phyloP scores from a whole-genome alignment of 164 flowering plant genomes.

The Tetracentron sinense region DNA sequence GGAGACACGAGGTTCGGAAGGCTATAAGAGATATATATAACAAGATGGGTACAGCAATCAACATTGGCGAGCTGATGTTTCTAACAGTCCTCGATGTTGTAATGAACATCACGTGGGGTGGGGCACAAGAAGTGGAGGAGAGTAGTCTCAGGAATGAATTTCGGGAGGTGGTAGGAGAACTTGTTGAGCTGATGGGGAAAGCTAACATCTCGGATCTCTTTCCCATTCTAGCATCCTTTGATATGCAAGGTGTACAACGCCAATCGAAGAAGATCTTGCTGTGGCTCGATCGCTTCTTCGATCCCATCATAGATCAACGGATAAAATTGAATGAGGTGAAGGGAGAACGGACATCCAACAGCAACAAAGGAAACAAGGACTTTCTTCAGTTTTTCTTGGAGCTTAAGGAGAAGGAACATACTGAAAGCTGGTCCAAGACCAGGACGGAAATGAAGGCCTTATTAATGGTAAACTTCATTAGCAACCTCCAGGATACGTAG shows the following conservation, averaged over 20 bases:
- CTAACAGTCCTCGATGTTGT: no score
- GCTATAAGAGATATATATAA: no score
- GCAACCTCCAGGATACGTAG: no score
- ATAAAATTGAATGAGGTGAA: not conserved
- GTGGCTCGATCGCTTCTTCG: not conserved
- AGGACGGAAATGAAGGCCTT: not conserved
- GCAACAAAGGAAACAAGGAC: constrained; percentile 17
- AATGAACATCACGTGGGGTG: no score
- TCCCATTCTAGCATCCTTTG: constrained; percentile 34
- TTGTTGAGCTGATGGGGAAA: constrained; percentile 13
- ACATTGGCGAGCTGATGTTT: no score
- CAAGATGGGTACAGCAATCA: no score
- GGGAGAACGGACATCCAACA: not conserved
- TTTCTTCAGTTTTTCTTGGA: constrained; percentile 23
- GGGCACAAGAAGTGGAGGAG: no score
- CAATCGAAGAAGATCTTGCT: constrained; percentile 1
- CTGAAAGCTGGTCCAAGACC: not conserved
- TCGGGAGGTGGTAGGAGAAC: not conserved
- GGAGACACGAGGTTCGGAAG: no score
- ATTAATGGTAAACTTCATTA: not conserved
- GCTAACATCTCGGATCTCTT: constrained; percentile 44
- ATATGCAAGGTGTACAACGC: constrained; percentile 33
- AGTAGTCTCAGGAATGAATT: no score
- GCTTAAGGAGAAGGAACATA: not conserved
- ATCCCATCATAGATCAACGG: not conserved